These are phyloP conservation scores for Stromatinia cepivora DNA, from an alignment of 2,329 filamentous ascomycete species.

Conservation along the genomic window DNA sequence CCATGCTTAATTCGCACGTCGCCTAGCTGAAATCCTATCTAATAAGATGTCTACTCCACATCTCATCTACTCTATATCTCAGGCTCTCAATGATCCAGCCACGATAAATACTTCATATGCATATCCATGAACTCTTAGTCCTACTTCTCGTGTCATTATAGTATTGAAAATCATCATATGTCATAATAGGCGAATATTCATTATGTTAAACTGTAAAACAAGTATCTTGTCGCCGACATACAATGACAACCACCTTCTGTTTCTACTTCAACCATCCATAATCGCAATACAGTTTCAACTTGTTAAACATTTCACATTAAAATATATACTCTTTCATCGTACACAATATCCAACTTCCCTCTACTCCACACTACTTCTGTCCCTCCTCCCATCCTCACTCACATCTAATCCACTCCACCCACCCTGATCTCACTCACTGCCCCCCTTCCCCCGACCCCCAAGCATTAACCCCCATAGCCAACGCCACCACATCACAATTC, in stretches of 20 bases:
- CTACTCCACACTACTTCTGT: not conserved
- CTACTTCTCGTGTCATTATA: not conserved
- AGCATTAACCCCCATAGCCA: slow-evolving; percentile 9
- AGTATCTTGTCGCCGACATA: not conserved
- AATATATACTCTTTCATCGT: not conserved
- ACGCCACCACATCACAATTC: not conserved
- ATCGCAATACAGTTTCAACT: too few relatives aligned
- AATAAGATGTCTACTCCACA: not conserved
- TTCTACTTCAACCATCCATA: not conserved
- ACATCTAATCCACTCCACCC: not conserved
- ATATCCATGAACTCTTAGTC: too few relatives aligned
- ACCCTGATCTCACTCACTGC: not conserved
- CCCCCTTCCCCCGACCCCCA: not conserved
- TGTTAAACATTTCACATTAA: not conserved
- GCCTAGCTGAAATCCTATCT: not conserved
- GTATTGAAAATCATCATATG: not conserved
- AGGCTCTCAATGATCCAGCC: not conserved
- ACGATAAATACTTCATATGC: not conserved
- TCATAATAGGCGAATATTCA: not conserved
- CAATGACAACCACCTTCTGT: not conserved
- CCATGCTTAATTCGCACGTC: not conserved
- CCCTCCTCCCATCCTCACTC: not conserved
- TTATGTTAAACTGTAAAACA: not conserved
- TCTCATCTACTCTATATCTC: not conserved
- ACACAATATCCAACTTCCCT: not conserved